These are phyloP conservation scores for Pelagophyceae sp. DNA, from an alignment of 352 stramenopile species.

Conservation along the genomic window DNA sequence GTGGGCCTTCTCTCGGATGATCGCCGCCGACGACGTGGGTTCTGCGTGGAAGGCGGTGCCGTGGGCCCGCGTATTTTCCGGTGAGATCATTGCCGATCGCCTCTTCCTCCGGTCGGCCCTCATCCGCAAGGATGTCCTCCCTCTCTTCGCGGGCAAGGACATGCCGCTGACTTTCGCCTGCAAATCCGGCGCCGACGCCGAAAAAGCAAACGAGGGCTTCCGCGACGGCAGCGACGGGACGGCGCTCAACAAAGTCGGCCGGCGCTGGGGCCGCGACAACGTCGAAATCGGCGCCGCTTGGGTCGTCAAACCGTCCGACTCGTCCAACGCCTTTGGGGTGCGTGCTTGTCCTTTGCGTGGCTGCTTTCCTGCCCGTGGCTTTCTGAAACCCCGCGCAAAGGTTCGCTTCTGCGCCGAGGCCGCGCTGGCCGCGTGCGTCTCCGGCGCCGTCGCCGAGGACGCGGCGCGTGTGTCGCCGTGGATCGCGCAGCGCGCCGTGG, in stretches of 20 bases:
- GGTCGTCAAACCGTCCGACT: conserved; percentile 34
- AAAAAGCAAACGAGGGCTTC: too few species aligned
- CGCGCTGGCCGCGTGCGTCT: background rate
- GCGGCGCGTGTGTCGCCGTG: background rate
- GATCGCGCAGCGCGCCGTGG: background rate
- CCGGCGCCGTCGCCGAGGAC: conserved; percentile 19
- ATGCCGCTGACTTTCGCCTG: conserved; percentile 23
- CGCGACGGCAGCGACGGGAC: background rate
- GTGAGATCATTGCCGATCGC: conserved; percentile 3
- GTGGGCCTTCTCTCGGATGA: too few species aligned
- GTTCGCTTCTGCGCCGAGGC: conserved; percentile 20
- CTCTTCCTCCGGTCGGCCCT: conserved; percentile 35
- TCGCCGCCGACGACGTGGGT: background rate
- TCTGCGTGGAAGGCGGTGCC: background rate
- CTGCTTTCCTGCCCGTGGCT: too few species aligned
- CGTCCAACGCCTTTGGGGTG: conserved; percentile 34
- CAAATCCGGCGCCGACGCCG: conserved; percentile 1
- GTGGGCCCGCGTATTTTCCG: background rate
- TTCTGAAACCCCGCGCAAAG: background rate
- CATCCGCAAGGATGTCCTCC: conserved; percentile 36
- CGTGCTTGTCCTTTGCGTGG: too few species aligned
- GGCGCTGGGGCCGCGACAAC: background rate
- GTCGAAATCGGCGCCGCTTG: conserved; percentile 10
- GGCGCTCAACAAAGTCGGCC: background rate
- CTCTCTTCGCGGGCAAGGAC: conserved; percentile 16